phyloP scores from a whole-genome alignment of 352 stramenopile genomes.

The Sclerospora graminicola region DNA sequence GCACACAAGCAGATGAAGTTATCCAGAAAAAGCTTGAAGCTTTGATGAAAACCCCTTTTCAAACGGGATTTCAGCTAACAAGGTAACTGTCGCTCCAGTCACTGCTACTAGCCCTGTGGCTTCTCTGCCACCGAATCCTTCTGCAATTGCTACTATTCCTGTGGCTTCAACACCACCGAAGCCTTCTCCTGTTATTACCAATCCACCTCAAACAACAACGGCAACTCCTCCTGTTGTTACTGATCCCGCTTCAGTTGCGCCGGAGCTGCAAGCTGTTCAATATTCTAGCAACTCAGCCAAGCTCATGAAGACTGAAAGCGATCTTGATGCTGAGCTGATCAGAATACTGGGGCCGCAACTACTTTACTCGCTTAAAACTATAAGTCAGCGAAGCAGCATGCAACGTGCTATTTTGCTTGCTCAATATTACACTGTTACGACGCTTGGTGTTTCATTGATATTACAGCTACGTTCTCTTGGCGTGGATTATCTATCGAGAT shows the following conservation, averaged over 20 bases:
- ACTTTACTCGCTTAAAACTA: constrained; percentile 19
- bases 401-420: constrained; percentile 47
- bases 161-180: not conserved
- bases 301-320: constrained; percentile 6
- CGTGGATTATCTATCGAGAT: constrained; percentile 55
- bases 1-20: constrained; percentile 9
- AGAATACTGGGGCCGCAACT: constrained; percentile 19
- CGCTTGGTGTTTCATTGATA: constrained; percentile 49
- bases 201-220: too few relatives aligned
- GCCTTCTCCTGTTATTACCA: too few relatives aligned
- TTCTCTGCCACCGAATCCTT: too few relatives aligned
- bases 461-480: constrained; percentile 41
- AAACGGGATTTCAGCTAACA: constrained; percentile 6
- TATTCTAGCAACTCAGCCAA: constrained; percentile 10
- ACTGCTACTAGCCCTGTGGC: too few relatives aligned
- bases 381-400: constrained; percentile 17
- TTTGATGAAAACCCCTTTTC: constrained; percentile 8
- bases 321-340: constrained; percentile 11
- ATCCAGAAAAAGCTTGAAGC: constrained; percentile 14
- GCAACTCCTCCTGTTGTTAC: not conserved
- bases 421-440: constrained; percentile 49
- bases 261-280: constrained; percentile 2
- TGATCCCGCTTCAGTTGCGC: not conserved
- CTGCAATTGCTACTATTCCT: not conserved
- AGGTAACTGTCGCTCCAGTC: constrained; percentile 1